These are phyloP conservation scores for Schizosaccharomyces cryophilus DNA, from an alignment of 805 yeast species.

Conservation along the genomic window DNA sequence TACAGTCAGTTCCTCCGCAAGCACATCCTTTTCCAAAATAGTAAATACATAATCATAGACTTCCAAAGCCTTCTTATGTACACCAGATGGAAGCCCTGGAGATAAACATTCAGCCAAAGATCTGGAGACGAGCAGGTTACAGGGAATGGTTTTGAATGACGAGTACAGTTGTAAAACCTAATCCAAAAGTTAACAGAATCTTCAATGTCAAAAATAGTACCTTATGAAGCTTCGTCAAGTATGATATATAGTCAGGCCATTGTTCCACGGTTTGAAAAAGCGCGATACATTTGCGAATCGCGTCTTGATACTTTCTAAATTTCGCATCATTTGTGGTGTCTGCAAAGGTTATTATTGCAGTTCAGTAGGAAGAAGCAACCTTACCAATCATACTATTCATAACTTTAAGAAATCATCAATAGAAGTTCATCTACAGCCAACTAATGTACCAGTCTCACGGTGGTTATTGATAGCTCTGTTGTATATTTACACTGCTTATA, in stretches of 20 bases:
- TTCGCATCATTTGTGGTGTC: conserved; percentile 20
- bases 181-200: too few species aligned
- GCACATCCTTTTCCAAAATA: background rate
- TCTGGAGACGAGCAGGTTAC: conserved; percentile 37
- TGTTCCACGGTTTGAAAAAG: conserved; percentile 66
- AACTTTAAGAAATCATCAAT: background rate
- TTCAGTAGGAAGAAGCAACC: background rate
- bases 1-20: background rate
- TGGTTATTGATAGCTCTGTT: too few species aligned
- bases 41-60: conserved; percentile 46
- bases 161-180: conserved; percentile 11
- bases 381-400: background rate
- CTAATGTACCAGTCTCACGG: too few species aligned
- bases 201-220: conserved; percentile 22
- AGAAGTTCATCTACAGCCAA: too few species aligned
- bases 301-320: conserved; percentile 43
- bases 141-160: conserved; percentile 29
- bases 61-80: conserved; percentile 67
- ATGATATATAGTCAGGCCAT: conserved; percentile 96
- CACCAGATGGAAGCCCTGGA: conserved; percentile 77
- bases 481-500: too few species aligned
- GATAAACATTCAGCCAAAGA: conserved; percentile 58
- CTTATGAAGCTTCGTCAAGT: conserved; percentile 53
- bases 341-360: background rate
- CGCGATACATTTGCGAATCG: conserved; percentile 45